Evolutionary conservation across 257 asterid genomes (phyloP).

Genomic region (Marsdenia floribunda): DNA sequence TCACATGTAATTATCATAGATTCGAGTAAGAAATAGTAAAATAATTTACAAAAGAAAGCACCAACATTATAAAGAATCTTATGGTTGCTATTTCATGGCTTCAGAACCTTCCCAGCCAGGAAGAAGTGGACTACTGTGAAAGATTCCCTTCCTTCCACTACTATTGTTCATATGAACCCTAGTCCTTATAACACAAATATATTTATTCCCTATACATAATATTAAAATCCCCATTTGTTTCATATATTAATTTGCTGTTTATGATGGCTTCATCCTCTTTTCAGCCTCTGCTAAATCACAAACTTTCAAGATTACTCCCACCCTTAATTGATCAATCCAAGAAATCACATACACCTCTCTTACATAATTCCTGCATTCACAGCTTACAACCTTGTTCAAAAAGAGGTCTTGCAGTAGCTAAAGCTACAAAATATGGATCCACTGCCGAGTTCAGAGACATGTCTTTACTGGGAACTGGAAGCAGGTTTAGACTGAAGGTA

Average conservation of each 20-base stretch:
- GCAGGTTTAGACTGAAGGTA: constrained; percentile 22
- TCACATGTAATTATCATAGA: too few relatives aligned
- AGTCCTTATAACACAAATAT: background rate
- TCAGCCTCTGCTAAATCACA: constrained; percentile 16
- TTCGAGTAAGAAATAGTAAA: too few relatives aligned
- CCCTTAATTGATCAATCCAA: constrained; percentile 12
- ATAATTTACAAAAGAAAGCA: too few relatives aligned
- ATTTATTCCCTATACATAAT: background rate
- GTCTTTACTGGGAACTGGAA: constrained; percentile 7
- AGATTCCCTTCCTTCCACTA: background rate
- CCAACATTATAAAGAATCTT: too few relatives aligned
- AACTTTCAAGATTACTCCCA: constrained; percentile 12
- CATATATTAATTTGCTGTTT: background rate
- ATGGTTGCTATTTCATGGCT: background rate
- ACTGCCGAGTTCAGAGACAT: constrained; percentile 1
- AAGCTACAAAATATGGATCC: background rate
- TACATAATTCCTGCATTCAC: background rate
- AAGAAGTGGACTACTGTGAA: background rate
- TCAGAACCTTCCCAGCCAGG: background rate
- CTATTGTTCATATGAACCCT: background rate
- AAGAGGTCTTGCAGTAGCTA: background rate
- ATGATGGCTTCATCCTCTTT: constrained; percentile 10
- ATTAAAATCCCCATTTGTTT: background rate
- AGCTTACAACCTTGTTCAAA: background rate
- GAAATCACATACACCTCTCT: background rate